A percentile compares a stretch with the other conserved stretches of the same genome.
Evolutionary conservation across 108 stramenopile genomes (phyloP).

Genomic region (Phaeodactylum tricornutum): DNA sequence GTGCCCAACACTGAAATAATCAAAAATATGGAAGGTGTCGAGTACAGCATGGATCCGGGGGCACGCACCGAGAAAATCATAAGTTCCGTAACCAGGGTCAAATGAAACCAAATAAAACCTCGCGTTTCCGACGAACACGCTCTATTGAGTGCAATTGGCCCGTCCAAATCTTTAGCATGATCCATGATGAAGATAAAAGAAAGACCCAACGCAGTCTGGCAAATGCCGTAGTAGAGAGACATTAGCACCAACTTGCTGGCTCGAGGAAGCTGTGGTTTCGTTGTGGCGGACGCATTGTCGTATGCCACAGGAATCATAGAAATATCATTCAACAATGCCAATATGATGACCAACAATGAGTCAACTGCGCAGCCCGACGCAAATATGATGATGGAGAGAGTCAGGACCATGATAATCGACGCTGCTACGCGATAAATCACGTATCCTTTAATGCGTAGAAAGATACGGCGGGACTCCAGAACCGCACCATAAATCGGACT

Average conservation of each 20-base stretch:
- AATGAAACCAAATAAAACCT: conserved; percentile 46
- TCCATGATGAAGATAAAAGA: conserved; percentile 47
- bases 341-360: conserved; percentile 62
- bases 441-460: conserved; percentile 62
- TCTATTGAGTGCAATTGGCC: conserved; percentile 17
- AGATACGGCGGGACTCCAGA: conserved; percentile 62
- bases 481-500: conserved; percentile 72
- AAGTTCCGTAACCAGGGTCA: conserved; percentile 46
- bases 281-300: conserved; percentile 66
- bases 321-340: conserved; percentile 84
- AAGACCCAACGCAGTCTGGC: conserved; percentile 34
- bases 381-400: conserved; percentile 51
- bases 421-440: conserved; percentile 75
- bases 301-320: conserved; percentile 80
- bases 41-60: conserved; percentile 29
- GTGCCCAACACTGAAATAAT: conserved; percentile 34
- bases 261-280: conserved; percentile 14
- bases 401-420: conserved; percentile 42
- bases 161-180: conserved; percentile 1
- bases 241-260: conserved; percentile 37
- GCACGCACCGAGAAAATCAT: conserved; percentile 51
- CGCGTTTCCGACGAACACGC: conserved; percentile 22
- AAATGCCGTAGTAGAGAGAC: conserved; percentile 35
- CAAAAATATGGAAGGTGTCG: conserved; percentile 25
- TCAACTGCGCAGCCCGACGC: conserved; percentile 67